Evolutionary conservation across 352 stramenopile genomes (phyloP), one percentile per base, ranked within the genome.

Genomic region (Blastocystis hominis): DNA sequence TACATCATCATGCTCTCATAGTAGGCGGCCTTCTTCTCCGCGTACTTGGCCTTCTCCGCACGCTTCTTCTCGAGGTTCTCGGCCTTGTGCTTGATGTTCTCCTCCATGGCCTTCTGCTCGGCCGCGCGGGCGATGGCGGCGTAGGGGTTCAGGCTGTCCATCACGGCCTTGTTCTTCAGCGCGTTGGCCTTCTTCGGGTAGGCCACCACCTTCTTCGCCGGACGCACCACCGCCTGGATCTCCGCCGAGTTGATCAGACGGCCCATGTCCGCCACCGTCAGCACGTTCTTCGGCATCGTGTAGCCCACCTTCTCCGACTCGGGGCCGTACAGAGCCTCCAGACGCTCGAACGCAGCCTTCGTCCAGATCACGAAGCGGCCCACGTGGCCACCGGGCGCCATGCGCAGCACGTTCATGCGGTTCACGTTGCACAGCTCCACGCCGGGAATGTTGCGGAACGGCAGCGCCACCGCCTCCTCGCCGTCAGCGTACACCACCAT

Each of bases 311-410:
- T n/a, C n/a, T 98, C 87, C 93, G 88, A 89, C 96, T 92, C 86
- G 93, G 92, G 77, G 96, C 96, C 90, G 91, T 97, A 99, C 88
- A 99, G 93, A 9, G 91, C 90, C 89, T 98, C 96, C 55, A 99
- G 92, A 90, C 95, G 93, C 90, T 98, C 94, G 88, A 98, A 97
- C 56, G 96, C 96, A 77, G 93, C 93, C 91, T 98, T 94, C 89
- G 96, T 98, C 96, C 96, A 99, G 91, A 99, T 94, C 90, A 97
- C 95, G 92, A 99, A 98, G 88, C 96, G 95, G 90, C 96, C 96
- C 88, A 98, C 92, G 93, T 99, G 96, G 88, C 96, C 96, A 93
- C 96, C 96, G 47, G 96, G 96, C 20, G 96, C 96, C 47, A 99
- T 92, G 89, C 97, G 94, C 50, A 99, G 92, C 62, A 99, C 91